These are phyloP conservation scores for Debaryomyces robertsiae DNA, from an alignment of 1,139 yeast species.

Conservation along the genomic window DNA sequence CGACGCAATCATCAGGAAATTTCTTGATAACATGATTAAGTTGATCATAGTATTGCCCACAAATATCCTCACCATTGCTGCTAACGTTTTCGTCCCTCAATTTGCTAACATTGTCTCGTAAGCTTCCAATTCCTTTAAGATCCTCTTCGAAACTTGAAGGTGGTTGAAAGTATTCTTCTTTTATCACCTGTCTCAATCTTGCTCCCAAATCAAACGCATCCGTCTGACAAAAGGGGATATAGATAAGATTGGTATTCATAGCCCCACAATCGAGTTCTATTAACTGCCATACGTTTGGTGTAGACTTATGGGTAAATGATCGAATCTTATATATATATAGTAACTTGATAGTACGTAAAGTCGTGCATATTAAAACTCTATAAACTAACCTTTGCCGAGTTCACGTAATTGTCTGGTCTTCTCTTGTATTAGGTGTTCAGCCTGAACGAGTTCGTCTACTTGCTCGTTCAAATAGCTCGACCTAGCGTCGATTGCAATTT, in stretches of 20 bases:
- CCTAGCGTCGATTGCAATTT: constrained; percentile 29
- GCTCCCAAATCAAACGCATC: constrained; percentile 46
- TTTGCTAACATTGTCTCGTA: constrained; percentile 26
- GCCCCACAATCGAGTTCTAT: not conserved
- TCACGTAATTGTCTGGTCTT: constrained; percentile 12
- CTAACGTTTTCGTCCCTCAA: constrained; percentile 26
- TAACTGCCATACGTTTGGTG: too few species aligned
- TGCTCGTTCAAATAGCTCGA: constrained; percentile 35
- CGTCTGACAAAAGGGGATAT: constrained; percentile 58
- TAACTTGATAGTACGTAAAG: constrained; percentile 1
- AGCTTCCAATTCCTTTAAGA: constrained; percentile 38
- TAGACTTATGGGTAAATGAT: too few species aligned
- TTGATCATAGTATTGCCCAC: constrained; percentile 36
- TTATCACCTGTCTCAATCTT: constrained; percentile 53
- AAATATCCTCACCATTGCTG: constrained; percentile 18
- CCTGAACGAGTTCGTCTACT: constrained; percentile 39
- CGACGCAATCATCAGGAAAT: constrained; percentile 47
- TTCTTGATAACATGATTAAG: constrained; percentile 34
- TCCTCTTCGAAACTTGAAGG: constrained; percentile 59
- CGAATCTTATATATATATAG: not conserved
- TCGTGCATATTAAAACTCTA: constrained; percentile 5
- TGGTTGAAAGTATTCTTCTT: constrained; percentile 65
- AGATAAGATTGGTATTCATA: constrained; percentile 42
- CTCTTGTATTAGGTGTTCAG: constrained; percentile 39
- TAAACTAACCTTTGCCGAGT: not conserved